Base-by-base conservation (phyloP, 495 filamentous ascomycete species). In the Aspergillus hancockii region DNA sequence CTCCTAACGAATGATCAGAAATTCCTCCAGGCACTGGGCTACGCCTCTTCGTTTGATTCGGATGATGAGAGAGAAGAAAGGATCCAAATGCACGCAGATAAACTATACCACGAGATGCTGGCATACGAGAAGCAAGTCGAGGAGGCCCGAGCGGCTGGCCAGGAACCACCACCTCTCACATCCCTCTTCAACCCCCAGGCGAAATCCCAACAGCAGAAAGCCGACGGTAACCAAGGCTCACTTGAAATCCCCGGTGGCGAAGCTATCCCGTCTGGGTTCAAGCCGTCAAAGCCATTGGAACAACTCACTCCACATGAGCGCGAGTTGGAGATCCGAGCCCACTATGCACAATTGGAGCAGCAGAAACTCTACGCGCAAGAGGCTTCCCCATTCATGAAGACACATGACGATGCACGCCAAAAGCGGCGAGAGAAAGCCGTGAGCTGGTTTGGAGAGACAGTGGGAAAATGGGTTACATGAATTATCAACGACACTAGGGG, bases 11-110 rank as follows among this genome's bases (percentile, higher is more conserved):
- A 43, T 53, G 34, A 53, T 43, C 59, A 92, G 84, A 88, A 91
- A 75, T 90, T 98, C 61, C 75, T 98, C 38, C 91, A 92, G 71
- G 90, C 92, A 10, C 75, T 98, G 30, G 94, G 94, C n/a, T 98
- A 97, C 70, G 80, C 95, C 61, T 82, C 83, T 0, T 80, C 79
- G 38, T 79, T 82, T 60, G 77, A 87, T 14, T 81, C 85, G n/a
- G 77, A 84, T 36, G 63, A 69, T 14, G 88, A 88, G 46, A 81
- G 87, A 52, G 90, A 96, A 63, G 94, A 98, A 76, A 78, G 84
- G 55, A 96, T 98, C 59, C 94, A 98, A 75, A 90, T 98, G 89
- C 91, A 95, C 72, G 93, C 91, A 52, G 92, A 97, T 73, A 85
- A 81, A 54, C 79, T 97, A 32, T 97, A 92, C 70, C 91, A 94